Evolutionary conservation across 2,329 filamentous ascomycete species (phyloP).

Genomic region (Triangularia verruculosa): DNA sequence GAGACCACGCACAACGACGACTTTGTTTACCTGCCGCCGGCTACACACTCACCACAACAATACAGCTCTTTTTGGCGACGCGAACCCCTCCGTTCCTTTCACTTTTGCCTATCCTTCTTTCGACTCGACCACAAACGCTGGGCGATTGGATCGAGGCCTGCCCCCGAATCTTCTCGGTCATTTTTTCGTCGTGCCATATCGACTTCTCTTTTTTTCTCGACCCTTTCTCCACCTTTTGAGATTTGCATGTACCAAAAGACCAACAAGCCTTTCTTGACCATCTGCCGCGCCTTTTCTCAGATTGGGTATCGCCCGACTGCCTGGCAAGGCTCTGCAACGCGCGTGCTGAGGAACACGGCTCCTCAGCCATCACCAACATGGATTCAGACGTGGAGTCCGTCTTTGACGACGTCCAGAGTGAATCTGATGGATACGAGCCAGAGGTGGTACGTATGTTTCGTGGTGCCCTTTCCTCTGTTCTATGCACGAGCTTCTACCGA

Average conservation of each 20-base stretch:
- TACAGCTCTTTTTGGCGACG: background rate
- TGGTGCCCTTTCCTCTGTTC: slow-evolving; percentile 1
- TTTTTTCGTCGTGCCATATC: slow-evolving; percentile 15
- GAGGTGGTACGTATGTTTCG: slow-evolving; percentile 46
- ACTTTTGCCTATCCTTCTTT: background rate
- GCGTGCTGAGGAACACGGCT: slow-evolving; percentile 19
- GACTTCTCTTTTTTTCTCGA: slow-evolving; percentile 1
- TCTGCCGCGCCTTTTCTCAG: slow-evolving; percentile 4
- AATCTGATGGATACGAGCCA: slow-evolving; percentile 59
- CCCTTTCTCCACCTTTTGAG: slow-evolving; percentile 8
- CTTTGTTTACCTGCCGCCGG: slow-evolving; percentile 9
- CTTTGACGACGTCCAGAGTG: slow-evolving; percentile 48
- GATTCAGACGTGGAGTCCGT: slow-evolving; percentile 57
- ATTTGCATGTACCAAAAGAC: slow-evolving; percentile 5
- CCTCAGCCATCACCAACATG: slow-evolving; percentile 40
- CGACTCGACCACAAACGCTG: slow-evolving; percentile 5
- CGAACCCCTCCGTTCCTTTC: slow-evolving; percentile 6
- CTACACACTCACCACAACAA: slow-evolving; percentile 8
- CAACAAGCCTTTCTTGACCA: slow-evolving; percentile 13
- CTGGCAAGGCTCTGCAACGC: slow-evolving; percentile 2
- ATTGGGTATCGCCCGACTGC: background rate
- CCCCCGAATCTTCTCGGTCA: slow-evolving; percentile 3
- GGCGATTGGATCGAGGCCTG: slow-evolving; percentile 9
- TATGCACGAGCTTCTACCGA: background rate
- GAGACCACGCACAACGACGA: background rate